Evolutionary conservation across 805 yeast genomes (phyloP).

Genomic region (Kuraishia piskuri): DNA sequence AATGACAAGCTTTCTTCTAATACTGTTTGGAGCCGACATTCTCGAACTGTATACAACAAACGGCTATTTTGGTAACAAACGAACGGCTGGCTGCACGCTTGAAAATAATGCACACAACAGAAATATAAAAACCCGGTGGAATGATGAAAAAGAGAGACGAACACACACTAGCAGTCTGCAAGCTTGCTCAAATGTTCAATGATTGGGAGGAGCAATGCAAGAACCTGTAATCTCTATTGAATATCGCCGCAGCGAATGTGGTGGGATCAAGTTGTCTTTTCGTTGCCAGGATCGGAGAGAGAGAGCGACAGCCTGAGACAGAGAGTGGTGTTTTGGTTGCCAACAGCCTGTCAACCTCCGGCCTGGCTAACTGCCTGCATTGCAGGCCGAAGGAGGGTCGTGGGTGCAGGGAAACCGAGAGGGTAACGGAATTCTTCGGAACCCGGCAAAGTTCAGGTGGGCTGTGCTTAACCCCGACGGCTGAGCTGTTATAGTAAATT

Average conservation of each 20-base stretch:
- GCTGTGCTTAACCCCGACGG: neutral
- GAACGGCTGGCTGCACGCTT: neutral
- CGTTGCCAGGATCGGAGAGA: neutral
- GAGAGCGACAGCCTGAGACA: neutral
- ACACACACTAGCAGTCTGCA: neutral
- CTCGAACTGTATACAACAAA: neutral
- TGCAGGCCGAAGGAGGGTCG: neutral
- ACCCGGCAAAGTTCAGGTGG: neutral
- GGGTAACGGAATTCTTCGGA: neutral
- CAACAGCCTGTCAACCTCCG: neutral
- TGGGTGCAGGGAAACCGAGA: neutral
- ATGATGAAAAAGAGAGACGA: neutral
- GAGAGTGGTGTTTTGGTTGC: neutral
- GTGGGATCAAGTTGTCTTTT: neutral
- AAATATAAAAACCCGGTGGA: neutral
- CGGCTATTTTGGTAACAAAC: neutral
- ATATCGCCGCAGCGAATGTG: neutral
- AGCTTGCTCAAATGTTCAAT: neutral
- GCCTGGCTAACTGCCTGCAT: neutral
- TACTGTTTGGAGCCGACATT: conserved; percentile 17
- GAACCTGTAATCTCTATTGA: neutral
- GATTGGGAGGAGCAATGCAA: neutral
- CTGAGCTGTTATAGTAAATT: neutral
- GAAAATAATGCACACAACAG: neutral
- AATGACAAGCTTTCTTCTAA: conserved; percentile 78